Conservation (phyloP, 768 basidiomycete species). For the Lyophyllum shimeji region DNA sequence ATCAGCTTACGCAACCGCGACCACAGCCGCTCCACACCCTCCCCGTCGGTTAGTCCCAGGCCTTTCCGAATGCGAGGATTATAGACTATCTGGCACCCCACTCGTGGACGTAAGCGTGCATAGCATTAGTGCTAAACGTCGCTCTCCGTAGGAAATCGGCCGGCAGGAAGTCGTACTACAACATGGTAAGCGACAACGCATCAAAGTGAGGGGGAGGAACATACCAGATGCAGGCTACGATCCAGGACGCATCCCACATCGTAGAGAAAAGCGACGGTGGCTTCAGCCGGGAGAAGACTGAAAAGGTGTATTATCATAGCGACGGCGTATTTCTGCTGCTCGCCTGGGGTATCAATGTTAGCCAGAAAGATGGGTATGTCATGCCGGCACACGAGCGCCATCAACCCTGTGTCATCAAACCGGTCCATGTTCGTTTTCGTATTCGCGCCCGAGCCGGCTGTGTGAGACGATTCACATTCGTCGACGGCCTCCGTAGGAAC, state of each 20-base stretch:
- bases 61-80: constrained; percentile 27
- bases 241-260: constrained; percentile 36
- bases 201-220: neutral
- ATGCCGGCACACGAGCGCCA: constrained; percentile 32
- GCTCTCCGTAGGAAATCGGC: neutral
- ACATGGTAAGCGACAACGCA: neutral
- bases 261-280: constrained; percentile 27
- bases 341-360: constrained; percentile 36
- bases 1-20: constrained; percentile 33
- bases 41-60: neutral
- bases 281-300: constrained; percentile 23
- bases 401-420: constrained; percentile 35
- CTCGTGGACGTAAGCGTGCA: constrained; percentile 35
- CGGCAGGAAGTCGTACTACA: constrained; percentile 29
- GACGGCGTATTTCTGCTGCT: constrained; percentile 37
- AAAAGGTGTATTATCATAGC: constrained; percentile 31
- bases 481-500: constrained; percentile 35
- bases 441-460: constrained; percentile 26
- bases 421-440: constrained; percentile 16
- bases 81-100: constrained; percentile 23
- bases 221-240: constrained; percentile 26
- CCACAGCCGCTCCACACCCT: constrained; percentile 26
- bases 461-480: constrained; percentile 30
- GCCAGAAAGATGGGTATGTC: constrained; percentile 34
- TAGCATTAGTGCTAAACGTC: constrained; percentile 28